These are phyloP conservation scores for Stachybotrys chartarum DNA, from an alignment of 2,329 filamentous ascomycete genomes.

Conservation along the genomic window DNA sequence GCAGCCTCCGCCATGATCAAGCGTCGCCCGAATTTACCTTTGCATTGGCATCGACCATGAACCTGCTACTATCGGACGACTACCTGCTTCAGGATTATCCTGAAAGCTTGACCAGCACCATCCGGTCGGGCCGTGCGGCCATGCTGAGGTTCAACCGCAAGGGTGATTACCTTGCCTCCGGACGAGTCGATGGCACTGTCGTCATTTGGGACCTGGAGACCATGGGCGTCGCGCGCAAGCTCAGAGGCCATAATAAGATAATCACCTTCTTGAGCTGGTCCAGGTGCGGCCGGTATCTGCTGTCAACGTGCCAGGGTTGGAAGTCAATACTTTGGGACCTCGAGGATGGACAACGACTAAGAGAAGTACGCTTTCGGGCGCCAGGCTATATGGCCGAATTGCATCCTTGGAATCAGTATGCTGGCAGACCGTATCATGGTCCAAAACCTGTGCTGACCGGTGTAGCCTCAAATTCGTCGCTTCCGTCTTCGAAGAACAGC, in stretches of 20 bases:
- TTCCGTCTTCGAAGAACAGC: slow-evolving; percentile 89
- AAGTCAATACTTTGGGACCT: slow-evolving; percentile 96
- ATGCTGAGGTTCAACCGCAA: slow-evolving; percentile 83
- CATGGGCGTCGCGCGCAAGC: slow-evolving; percentile 89
- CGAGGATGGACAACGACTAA: slow-evolving; percentile 58
- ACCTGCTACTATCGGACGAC: slow-evolving; percentile 53
- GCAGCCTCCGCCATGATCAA: neutral
- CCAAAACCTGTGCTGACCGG: slow-evolving; percentile 12
- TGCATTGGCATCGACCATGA: slow-evolving; percentile 34
- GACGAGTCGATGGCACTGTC: slow-evolving; percentile 87
- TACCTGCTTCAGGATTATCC: slow-evolving; percentile 75
- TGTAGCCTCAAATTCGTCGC: slow-evolving; percentile 77
- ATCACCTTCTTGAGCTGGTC: slow-evolving; percentile 97
- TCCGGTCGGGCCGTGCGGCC: slow-evolving; percentile 64
- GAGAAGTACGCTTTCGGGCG: slow-evolving; percentile 84
- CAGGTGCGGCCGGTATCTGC: slow-evolving; percentile 78
- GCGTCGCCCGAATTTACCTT: neutral
- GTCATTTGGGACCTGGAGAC: slow-evolving; percentile 97
- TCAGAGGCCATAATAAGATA: slow-evolving; percentile 86
- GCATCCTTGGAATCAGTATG: slow-evolving; percentile 80
- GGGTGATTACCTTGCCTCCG: slow-evolving; percentile 91
- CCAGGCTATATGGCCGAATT: slow-evolving; percentile 95
- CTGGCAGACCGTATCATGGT: neutral
- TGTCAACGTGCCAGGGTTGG: slow-evolving; percentile 93
- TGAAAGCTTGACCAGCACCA: slow-evolving; percentile 79